phyloP scores from a whole-genome alignment of 352 stramenopile genomes.

The Globisporangium paddicum region DNA sequence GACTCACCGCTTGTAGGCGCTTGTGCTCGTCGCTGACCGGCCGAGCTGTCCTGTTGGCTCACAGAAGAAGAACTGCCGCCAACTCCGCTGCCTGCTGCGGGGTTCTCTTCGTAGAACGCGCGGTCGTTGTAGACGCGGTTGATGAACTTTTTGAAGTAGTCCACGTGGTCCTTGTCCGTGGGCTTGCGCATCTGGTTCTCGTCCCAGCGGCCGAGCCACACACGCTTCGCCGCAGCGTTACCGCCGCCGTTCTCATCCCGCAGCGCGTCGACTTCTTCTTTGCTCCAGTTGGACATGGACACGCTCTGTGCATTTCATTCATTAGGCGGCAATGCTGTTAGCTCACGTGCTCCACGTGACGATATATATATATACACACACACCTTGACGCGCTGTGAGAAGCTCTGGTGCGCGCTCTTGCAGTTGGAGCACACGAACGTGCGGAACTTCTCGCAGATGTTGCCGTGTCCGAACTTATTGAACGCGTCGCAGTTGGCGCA shows the following conservation, averaged over 20 bases:
- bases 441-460: slow-evolving; percentile 90
- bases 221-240: slow-evolving; percentile 16
- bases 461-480: slow-evolving; percentile 91
- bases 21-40: slow-evolving; percentile 5
- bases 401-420: slow-evolving; percentile 94
- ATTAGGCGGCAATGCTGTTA: neutral
- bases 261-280: slow-evolving; percentile 88
- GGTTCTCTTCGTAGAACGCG: slow-evolving; percentile 65
- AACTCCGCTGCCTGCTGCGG: neutral
- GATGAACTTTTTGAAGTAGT: slow-evolving; percentile 87
- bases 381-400: slow-evolving; percentile 92
- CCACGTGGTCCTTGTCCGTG: slow-evolving; percentile 64
- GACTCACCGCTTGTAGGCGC: slow-evolving; percentile 7
- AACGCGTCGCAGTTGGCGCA: slow-evolving; percentile 84
- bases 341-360: neutral
- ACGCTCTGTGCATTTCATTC: slow-evolving; percentile 43
- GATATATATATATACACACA: neutral
- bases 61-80: neutral
- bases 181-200: slow-evolving; percentile 65
- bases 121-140: slow-evolving; percentile 81
- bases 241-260: slow-evolving; percentile 58
- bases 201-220: slow-evolving; percentile 28
- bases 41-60: slow-evolving; percentile 5
- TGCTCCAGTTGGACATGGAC: slow-evolving; percentile 94
- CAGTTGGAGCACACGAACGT: slow-evolving; percentile 95